A percentile compares a stretch with the other conserved stretches of the same genome.
phyloP scores from a whole-genome alignment of 2,329 filamentous ascomycete genomes.

The Exophiala sp. region DNA sequence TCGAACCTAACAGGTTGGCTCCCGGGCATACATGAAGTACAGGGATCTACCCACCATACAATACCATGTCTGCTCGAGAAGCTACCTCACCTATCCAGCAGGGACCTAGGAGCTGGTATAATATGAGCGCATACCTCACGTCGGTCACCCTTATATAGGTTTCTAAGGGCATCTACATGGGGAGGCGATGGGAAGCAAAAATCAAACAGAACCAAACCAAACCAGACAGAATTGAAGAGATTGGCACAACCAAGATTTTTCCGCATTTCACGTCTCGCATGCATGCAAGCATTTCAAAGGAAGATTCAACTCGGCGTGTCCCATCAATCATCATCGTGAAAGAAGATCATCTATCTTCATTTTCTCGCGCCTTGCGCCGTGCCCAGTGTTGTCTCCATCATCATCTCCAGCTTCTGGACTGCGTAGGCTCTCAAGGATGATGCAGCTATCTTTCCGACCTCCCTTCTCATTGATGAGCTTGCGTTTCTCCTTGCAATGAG shows the following conservation, averaged over 20 bases:
- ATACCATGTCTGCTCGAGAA: no score
- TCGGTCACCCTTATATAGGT: no score
- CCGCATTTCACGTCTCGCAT: background rate
- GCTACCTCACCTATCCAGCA: no score
- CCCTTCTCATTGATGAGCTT: no score
- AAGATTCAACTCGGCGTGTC: constrained; percentile 9
- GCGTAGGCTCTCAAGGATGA: background rate
- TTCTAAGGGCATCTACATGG: no score
- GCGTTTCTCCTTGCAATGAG: no score
- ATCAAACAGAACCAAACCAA: background rate
- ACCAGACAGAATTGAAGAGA: background rate
- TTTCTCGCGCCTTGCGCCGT: background rate
- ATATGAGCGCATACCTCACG: no score
- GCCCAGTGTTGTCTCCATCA: no score
- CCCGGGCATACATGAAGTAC: no score
- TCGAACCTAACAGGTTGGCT: no score
- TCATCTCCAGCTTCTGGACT: background rate
- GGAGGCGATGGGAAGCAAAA: background rate
- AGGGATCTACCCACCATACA: no score
- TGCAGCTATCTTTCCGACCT: background rate
- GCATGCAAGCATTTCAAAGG: constrained; percentile 8
- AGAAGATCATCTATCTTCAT: background rate
- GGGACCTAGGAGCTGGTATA: no score
- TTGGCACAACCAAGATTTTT: background rate
- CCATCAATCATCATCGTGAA: constrained; percentile 14